phyloP scores from a whole-genome alignment of 1,139 yeast genomes.

The Candida sp. region DNA sequence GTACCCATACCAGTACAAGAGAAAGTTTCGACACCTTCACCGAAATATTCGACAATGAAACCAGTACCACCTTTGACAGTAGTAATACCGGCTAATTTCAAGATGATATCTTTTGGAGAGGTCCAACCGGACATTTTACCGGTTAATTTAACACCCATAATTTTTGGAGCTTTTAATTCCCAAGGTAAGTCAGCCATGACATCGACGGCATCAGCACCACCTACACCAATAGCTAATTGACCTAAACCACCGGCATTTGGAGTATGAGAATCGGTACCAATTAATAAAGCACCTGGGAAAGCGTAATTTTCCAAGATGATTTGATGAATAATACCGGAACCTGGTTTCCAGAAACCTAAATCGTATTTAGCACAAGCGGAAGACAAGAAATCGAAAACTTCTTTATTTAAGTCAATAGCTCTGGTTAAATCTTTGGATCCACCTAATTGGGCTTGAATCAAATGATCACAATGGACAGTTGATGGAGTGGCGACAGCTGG shows the following conservation, averaged over 20 bases:
- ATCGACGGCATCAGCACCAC: conserved; percentile 99
- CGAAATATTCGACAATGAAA: conserved; percentile 95
- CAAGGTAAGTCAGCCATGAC: conserved; percentile 94
- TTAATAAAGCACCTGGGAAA: conserved; percentile 95
- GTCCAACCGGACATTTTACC: conserved; percentile 98
- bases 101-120: conserved; percentile 96
- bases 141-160: conserved; percentile 94
- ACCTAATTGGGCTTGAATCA: conserved; percentile 96
- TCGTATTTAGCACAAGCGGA: conserved; percentile 96
- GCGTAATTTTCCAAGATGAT: conserved; percentile 97
- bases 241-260: conserved; percentile 99
- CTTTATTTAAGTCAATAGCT: conserved; percentile 92
- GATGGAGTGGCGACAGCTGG: conserved; percentile 95
- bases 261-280: conserved; percentile 99
- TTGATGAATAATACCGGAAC: conserved; percentile 99
- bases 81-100: conserved; percentile 93
- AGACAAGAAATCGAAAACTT: conserved; percentile 93
- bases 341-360: conserved; percentile 99
- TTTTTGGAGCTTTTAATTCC: conserved; percentile 99
- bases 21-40: conserved; percentile 94
- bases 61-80: conserved; percentile 99
- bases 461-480: conserved; percentile 98
- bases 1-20: conserved; percentile 99
- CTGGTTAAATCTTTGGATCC: conserved; percentile 90
- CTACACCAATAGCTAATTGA: conserved; percentile 98